A percentile compares a stretch with the other conserved stretches of the same genome.
Evolutionary conservation across 768 basidiomycete genomes (phyloP).

Genomic region (Pilatotrama ljubarskyi): DNA sequence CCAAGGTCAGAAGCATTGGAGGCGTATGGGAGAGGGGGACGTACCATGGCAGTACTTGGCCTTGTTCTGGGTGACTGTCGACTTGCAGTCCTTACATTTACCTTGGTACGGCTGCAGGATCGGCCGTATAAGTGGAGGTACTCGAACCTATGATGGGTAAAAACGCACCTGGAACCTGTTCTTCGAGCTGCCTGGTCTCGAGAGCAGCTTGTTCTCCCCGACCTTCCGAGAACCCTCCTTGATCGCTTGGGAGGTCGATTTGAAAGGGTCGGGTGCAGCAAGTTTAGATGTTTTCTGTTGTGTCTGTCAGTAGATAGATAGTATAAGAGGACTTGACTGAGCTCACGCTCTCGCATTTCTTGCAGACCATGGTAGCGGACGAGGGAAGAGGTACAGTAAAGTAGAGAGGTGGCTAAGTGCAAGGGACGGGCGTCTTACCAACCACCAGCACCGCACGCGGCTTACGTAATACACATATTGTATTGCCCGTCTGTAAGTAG

Average conservation of each 20-base stretch:
- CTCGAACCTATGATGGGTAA: neutral
- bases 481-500: too few species aligned
- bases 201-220: conserved; percentile 76
- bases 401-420: too few species aligned
- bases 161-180: conserved; percentile 73
- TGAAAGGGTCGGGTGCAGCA: conserved; percentile 87
- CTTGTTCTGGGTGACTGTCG: conserved; percentile 78
- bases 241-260: conserved; percentile 67
- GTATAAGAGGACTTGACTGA: conserved; percentile 14
- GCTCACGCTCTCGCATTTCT: conserved; percentile 77
- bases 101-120: conserved; percentile 71
- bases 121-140: neutral
- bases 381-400: neutral
- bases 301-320: conserved; percentile 24
- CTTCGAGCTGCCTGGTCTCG: conserved; percentile 68
- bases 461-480: too few species aligned
- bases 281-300: conserved; percentile 85
- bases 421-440: too few species aligned
- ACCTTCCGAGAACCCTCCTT: conserved; percentile 80
- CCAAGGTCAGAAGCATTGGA: neutral
- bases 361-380: conserved; percentile 69
- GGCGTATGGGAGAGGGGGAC: conserved; percentile 26
- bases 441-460: too few species aligned
- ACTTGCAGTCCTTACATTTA: conserved; percentile 88
- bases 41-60: conserved; percentile 89